Evolutionary conservation across 1,139 yeast species (phyloP), one percentile per base, ranked within the genome.

Genomic region (Taphrina wiesneri): DNA sequence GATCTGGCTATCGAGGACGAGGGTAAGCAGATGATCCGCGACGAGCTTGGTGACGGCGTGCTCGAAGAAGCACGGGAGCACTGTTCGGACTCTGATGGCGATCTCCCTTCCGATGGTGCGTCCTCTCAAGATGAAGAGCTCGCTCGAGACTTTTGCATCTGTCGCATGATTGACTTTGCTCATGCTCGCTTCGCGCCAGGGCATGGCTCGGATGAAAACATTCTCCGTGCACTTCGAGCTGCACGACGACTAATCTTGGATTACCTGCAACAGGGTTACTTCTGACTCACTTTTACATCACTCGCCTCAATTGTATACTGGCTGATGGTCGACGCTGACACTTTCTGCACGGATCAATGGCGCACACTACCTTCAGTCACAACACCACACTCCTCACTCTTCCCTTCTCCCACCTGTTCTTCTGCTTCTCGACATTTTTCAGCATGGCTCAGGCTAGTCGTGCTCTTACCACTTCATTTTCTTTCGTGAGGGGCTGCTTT

Each of bases 131-230:
- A 60, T 19, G 41, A 53, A 15, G 57, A 60, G 15, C 49, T 53
- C 21, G 64, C 64, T 1, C 56, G 57, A 6, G 64, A 60, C 13
- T 60, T 60, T 32, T 60, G 64, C 30, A 17, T 56, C 69, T 3
- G 75, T 72, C 1, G 75, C 72, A 0, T 92, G 66, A 90, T 93
- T 17, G 99, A 93, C 75, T 91, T 93, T 80, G 98, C 97, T 0
- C 98, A 92, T 75, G 84, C 97, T 0, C 82, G 79, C 70, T 77
- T 83, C 68, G 81, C 83, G 0, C 83, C 85, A 0, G 89, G 88
- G 0, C 70, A 81, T 66, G 96, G 96, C 0, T 82, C 83, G 32
- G 97, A 91, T 74, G 87, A 85, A 60, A 87, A 88, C 72, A 77
- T 87, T 3, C 74, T 90, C 2, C 77, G 76, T 30, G 97, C 96